A percentile compares a stretch with the other conserved stretches of the same genome.
Evolutionary conservation across 148 eudicot species (phyloP).

Genomic region (Spergularia bocconei): DNA sequence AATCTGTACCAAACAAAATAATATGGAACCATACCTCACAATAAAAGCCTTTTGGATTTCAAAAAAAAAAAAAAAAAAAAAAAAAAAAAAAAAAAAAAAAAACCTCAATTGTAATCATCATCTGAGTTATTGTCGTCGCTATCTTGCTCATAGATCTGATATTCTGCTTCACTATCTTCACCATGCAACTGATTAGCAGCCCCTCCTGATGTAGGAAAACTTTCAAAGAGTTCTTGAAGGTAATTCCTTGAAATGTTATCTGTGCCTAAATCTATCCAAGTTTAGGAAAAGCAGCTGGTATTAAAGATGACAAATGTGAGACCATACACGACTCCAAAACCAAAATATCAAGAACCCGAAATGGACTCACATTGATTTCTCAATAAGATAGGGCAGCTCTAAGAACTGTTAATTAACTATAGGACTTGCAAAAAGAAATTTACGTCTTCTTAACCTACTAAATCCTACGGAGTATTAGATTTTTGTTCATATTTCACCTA

Average conservation of each 20-base stretch:
- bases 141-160: slow-evolving; percentile 75
- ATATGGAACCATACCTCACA: background rate
- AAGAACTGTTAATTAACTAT: background rate
- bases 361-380: background rate
- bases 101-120: slow-evolving; percentile 40
- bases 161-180: slow-evolving; percentile 61
- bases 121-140: slow-evolving; percentile 57
- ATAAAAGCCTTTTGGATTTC: background rate
- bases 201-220: slow-evolving; percentile 56
- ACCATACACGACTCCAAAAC: background rate
- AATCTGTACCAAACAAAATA: background rate
- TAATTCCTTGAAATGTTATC: slow-evolving; percentile 67
- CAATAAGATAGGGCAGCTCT: background rate
- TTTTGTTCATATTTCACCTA: no score
- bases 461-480: background rate
- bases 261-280: slow-evolving; percentile 43
- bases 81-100: no score
- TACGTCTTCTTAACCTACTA: background rate
- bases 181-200: slow-evolving; percentile 31
- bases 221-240: slow-evolving; percentile 83
- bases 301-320: slow-evolving; percentile 10
- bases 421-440: background rate
- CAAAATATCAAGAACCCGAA: background rate
- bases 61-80: no score
- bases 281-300: slow-evolving; percentile 40